Evolutionary conservation across 345 rosid genomes (phyloP), one percentile per base, ranked within the genome.

Genomic region (Citrus maxima): DNA sequence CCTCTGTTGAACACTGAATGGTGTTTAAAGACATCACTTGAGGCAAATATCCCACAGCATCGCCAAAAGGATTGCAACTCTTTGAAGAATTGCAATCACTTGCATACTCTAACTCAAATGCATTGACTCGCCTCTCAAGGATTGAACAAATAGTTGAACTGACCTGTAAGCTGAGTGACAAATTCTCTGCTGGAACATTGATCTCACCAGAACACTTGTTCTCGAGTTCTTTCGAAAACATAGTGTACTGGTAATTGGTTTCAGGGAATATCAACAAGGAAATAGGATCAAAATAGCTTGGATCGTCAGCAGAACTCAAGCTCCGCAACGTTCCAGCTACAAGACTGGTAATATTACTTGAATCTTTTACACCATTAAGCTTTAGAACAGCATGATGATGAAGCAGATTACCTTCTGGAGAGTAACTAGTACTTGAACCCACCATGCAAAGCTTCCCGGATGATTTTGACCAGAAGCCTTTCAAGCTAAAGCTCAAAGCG

Each of bases 361-460:
- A 40, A 63, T 34, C 37, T n/a, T 30, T 73, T 0, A 86, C 81
- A 49, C 54, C 77, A 78, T 42, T 16, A 24, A 86, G 75, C 78
- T 73, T 70, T 25, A 86, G 70, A 35, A 85, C 70, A 74, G 72
- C 88, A 67, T 35, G 1, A 46, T 46, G 79, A 24, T 66, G 60
- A 64, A 49, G 78, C 21, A 12, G 12, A 30, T 81, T 59, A 79
- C 82, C 86, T 34, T 78, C 59, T 24, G 0, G 27, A 0, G 81
- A 68, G 67, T 38, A 3, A 18, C 64, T 71, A 30, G 80, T 30
- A 61, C 78, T 7, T 14, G 86, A 79, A 5, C 86, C 88, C 49
- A 81, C 82, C 85, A 86, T 86, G 70, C 88, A 86, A 3, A 86
- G 78, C 76, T 83, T 63, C 14, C 86, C 88, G 0, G 58, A 51